A percentile compares a stretch with the other conserved stretches of the same genome.
phyloP scores from a whole-genome alignment of 2,329 filamentous ascomycete species.

The Plenodomus tracheiphilus region DNA sequence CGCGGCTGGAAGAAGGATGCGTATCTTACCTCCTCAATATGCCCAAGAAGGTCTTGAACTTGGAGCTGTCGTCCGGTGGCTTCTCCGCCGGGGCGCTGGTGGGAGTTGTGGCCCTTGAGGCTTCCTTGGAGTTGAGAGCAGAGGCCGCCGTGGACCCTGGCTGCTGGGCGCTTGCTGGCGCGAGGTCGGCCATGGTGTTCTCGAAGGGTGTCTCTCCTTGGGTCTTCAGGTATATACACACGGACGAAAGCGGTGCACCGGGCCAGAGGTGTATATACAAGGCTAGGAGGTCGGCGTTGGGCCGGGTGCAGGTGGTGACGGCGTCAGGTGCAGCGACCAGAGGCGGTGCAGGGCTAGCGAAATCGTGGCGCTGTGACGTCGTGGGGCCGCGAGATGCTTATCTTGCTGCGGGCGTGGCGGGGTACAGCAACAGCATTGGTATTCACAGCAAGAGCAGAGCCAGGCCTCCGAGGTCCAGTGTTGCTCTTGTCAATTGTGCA shows the following conservation, averaged over 20 bases:
- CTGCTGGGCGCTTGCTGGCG: slow-evolving; percentile 29
- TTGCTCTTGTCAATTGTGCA: too few species aligned
- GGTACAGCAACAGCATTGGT: neutral
- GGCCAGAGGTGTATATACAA: neutral
- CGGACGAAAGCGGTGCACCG: neutral
- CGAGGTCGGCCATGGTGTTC: slow-evolving; percentile 36
- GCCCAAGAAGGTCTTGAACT: slow-evolving; percentile 83
- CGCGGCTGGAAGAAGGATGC: too few species aligned
- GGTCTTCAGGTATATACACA: too few species aligned
- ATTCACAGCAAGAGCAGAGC: too few species aligned
- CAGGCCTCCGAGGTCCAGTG: too few species aligned
- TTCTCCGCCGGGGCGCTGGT: slow-evolving; percentile 53
- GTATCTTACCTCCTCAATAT: slow-evolving; percentile 78
- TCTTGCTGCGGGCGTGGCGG: neutral
- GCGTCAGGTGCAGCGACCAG: neutral
- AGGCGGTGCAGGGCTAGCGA: neutral
- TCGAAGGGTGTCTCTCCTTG: too few species aligned
- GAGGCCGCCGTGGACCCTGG: slow-evolving; percentile 33
- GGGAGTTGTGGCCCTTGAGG: slow-evolving; percentile 42
- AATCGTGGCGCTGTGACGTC: neutral
- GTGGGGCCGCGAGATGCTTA: neutral
- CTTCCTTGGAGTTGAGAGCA: slow-evolving; percentile 37
- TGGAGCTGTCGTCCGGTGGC: slow-evolving; percentile 76
- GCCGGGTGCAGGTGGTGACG: slow-evolving; percentile 15
- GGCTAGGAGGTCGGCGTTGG: too few species aligned